phyloP scores from a whole-genome alignment of 371 early-diverging fungal species.

The Gilbertella persicaria region DNA sequence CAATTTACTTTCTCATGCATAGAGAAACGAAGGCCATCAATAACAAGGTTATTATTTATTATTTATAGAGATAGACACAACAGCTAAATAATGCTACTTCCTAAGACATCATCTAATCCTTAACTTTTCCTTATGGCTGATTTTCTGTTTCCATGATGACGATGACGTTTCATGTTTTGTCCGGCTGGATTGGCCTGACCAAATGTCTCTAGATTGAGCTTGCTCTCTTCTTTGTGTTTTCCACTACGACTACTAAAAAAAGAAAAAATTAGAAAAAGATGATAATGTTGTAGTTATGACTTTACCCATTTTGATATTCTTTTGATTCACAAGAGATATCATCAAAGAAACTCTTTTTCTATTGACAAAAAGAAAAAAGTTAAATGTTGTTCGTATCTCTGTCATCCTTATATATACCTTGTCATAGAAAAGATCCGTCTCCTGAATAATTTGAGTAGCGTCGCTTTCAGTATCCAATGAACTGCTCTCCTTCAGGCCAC shows the following conservation, averaged over 20 bases:
- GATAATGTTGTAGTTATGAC: background rate
- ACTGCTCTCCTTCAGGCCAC: constrained; percentile 56
- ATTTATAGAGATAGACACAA: no score
- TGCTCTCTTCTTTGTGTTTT: constrained; percentile 80
- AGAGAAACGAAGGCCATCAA: no score
- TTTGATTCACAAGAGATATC: constrained; percentile 82
- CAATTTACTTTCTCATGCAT: no score
- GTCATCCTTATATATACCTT: constrained; percentile 1
- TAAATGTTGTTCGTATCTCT: background rate
- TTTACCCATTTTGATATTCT: constrained; percentile 6
- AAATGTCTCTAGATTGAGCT: constrained; percentile 91
- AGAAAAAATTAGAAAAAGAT: background rate
- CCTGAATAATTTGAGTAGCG: constrained; percentile 32
- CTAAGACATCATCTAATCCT: no score
- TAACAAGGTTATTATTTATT: no score
- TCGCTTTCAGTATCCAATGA: constrained; percentile 47
- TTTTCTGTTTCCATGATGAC: constrained; percentile 33
- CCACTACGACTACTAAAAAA: constrained; percentile 60
- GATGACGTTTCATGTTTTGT: constrained; percentile 38
- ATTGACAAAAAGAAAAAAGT: background rate
- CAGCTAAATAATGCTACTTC: no score
- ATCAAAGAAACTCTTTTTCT: constrained; percentile 90
- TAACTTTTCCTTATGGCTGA: no score
- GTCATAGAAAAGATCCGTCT: constrained; percentile 59
- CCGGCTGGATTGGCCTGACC: constrained; percentile 73